Evolutionary conservation across 495 filamentous ascomycete species (phyloP).

Genomic region (Aspergillus wentii): DNA sequence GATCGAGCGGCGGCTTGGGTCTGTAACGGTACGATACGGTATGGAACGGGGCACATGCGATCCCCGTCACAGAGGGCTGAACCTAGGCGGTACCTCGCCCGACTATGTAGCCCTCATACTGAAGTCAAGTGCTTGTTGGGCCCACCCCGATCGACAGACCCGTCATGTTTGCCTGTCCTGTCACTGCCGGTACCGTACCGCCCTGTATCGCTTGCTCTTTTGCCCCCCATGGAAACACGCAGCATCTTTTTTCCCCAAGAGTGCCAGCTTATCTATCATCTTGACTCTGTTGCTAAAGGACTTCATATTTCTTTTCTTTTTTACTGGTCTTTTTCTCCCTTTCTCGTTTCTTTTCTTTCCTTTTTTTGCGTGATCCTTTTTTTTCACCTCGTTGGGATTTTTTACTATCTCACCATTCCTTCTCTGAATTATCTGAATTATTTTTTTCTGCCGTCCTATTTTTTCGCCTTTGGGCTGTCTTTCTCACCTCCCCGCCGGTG

Average conservation of each 20-base stretch:
- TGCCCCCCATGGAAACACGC: conserved; percentile 13
- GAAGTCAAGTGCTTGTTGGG: conserved; percentile 9
- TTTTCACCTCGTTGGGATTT: conserved; percentile 5
- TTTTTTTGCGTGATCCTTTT: conserved; percentile 6
- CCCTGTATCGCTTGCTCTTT: no score
- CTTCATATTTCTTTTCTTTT: conserved; percentile 12
- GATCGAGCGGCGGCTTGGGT: conserved; percentile 1
- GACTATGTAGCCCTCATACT: conserved; percentile 2
- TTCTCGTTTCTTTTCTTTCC: conserved; percentile 2
- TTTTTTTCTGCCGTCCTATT: conserved; percentile 12
- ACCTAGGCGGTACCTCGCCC: conserved; percentile 6
- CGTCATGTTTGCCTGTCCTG: conserved; percentile 7
- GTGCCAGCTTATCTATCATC: conserved; percentile 17
- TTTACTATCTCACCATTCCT: conserved; percentile 11
- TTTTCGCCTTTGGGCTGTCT: conserved; percentile 13
- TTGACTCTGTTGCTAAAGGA: conserved; percentile 3
- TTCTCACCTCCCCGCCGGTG: conserved; percentile 7
- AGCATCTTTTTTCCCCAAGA: conserved; percentile 17
- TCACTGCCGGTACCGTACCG: conserved; percentile 5
- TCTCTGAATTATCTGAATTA: conserved; percentile 4
- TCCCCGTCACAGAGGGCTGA: no score
- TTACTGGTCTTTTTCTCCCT: conserved; percentile 7
- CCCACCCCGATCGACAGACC: conserved; percentile 18
- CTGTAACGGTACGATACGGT: conserved; percentile 2
- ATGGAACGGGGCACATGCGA: not conserved